Evolutionary conservation across 768 basidiomycete species (phyloP), one percentile per base, ranked within the genome.

Genomic region (Astraeus odoratus): DNA sequence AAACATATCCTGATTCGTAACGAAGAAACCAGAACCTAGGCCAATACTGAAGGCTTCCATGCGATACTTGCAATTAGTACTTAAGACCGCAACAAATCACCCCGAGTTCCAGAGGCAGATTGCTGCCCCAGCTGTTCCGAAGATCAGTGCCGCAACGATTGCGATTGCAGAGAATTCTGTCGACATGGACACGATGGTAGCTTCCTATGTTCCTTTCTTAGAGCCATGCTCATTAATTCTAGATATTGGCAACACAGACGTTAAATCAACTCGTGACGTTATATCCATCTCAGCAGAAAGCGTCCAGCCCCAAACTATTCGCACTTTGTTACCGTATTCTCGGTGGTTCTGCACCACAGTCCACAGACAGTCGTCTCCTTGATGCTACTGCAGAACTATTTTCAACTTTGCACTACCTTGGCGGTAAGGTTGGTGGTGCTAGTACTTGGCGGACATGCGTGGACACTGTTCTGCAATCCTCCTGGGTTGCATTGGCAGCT

Each of bases 41-140:
- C 79, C 85, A 22, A 70, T 70, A 8, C 46, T 80, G 30, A 85
- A 78, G 59, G 81, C 78, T 3, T 69, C 78, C 10, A 74, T 86
- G n/a, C 72, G 80, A 36, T 77, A 90, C 15, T 55, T 86, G 39
- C 62, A 74, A 33, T 64, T 72, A 18, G 72, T 92, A 4, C 84
- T 89, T 56, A 74, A 72, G 22, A 67, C 66, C 42, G 78, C 81
- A 2, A 65, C 66, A 19, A 76, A 79, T 58, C 67, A 77, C n/a
- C 69, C 80, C 24, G 89, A 91, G 61, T 91, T 89, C 61, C 86
- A 90, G 57, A 72, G 90, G 57, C 88, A 91, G 61, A 68, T 89
- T 3, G 76, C 76, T 27, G 69, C 72, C 4, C 88, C 90, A 2
- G 80, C 80, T 54, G 71, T 89, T 20, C 72, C 81, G 15, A 91